phyloP scores from a whole-genome alignment of 306 rosid species.

The Senna siamea region DNA sequence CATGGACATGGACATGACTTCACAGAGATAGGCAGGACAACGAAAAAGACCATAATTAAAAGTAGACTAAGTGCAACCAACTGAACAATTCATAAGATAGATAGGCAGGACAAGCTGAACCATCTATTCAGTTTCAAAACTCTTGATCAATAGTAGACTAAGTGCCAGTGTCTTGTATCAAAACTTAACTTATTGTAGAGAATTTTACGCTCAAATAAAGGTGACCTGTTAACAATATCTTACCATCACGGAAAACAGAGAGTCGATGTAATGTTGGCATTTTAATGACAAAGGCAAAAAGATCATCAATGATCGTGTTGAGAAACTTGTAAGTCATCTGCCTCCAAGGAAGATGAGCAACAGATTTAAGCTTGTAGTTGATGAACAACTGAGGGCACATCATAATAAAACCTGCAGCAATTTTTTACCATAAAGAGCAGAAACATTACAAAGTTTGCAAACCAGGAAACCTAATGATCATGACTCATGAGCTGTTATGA shows the following conservation, averaged over 20 bases:
- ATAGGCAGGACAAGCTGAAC: background rate
- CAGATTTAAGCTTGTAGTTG: conserved; percentile 97
- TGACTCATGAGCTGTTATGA: background rate
- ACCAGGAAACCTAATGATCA: conserved; percentile 19
- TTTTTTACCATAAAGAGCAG: conserved; percentile 37
- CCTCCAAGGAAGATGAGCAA: conserved; percentile 99
- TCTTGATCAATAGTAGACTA: background rate
- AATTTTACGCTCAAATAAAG: conserved; percentile 13
- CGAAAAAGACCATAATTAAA: background rate
- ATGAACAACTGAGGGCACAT: conserved; percentile 99
- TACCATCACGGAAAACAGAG: conserved; percentile 99
- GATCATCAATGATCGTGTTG: conserved; percentile 96
- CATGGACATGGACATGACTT: too few relatives aligned
- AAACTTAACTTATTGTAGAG: background rate
- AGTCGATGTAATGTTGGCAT: conserved; percentile 97
- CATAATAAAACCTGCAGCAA: conserved; percentile 85
- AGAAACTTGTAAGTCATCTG: conserved; percentile 99
- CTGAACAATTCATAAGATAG: background rate
- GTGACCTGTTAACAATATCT: conserved; percentile 34
- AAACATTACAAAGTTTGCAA: conserved; percentile 17
- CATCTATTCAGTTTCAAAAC: conserved; percentile 8
- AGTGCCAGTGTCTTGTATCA: background rate
- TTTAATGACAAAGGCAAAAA: conserved; percentile 96
- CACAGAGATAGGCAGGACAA: conserved; percentile 5
- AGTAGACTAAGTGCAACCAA: background rate